Evolutionary conservation across 176 grass and related monocot species (phyloP).

Genomic region (Lolium perenne): DNA sequence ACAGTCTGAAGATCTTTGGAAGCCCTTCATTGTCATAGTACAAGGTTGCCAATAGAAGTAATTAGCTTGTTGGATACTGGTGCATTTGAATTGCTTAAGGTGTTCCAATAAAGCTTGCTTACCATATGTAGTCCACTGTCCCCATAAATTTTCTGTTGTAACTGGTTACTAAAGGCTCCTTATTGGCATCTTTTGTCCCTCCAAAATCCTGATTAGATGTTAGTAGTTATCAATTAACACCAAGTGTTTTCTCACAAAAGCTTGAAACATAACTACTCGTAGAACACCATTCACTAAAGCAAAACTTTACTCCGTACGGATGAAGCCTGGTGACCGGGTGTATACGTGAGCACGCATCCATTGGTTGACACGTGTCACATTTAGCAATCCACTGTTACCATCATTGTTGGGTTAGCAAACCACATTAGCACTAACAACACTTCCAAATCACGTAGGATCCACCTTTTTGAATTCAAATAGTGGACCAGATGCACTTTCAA

Average conservation of each 20-base stretch:
- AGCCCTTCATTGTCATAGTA: conserved; percentile 54
- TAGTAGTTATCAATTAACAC: conserved; percentile 18
- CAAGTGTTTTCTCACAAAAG: conserved; percentile 4
- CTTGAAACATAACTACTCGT: conserved; percentile 30
- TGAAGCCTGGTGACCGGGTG: too few species aligned
- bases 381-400: too few species aligned
- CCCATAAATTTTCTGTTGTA: conserved; percentile 91
- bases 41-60: conserved; percentile 32
- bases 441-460: too few species aligned
- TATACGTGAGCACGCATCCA: too few species aligned
- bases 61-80: conserved; percentile 30
- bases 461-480: too few species aligned
- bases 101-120: conserved; percentile 29
- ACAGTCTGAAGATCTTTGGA: conserved; percentile 81
- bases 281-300: conserved; percentile 29
- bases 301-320: too few species aligned
- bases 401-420: too few species aligned
- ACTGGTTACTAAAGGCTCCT: conserved; percentile 82
- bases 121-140: conserved; percentile 98
- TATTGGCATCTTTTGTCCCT: conserved; percentile 76
- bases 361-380: too few species aligned
- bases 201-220: conserved; percentile 65
- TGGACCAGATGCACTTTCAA: too few species aligned
- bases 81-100: conserved; percentile 7
- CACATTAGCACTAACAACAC: too few species aligned